Conservation (phyloP, 345 rosid species). For the Dovyalis caffra region DNA sequence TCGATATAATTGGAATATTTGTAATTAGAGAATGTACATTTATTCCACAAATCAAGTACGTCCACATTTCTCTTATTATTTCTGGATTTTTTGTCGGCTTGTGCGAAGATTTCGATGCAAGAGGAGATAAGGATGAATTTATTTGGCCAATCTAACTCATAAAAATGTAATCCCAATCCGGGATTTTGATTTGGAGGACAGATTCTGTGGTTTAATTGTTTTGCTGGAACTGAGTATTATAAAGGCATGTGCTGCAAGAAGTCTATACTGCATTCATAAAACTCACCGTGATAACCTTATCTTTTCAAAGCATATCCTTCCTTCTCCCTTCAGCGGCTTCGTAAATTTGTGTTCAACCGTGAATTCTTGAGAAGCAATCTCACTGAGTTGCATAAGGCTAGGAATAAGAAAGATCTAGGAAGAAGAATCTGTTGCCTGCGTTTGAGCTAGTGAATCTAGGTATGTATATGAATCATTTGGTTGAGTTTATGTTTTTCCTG, state of each 20-base stretch:
- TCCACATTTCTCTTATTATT: background rate
- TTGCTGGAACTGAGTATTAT: conserved; percentile 10
- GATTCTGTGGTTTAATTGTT: conserved; percentile 16
- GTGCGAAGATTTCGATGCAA: background rate
- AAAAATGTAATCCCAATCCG: conserved; percentile 8
- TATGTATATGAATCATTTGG: background rate
- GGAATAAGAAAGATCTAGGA: conserved; percentile 6
- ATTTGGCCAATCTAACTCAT: conserved; percentile 10
- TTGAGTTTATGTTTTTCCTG: background rate
- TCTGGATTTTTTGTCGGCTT: background rate
- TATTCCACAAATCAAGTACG: background rate
- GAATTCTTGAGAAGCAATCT: background rate
- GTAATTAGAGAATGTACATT: background rate
- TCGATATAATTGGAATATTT: background rate
- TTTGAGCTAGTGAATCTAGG: conserved; percentile 6
- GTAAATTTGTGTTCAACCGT: background rate
- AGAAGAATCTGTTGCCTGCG: conserved; percentile 7
- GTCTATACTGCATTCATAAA: background rate
- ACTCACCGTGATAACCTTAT: conserved; percentile 12
- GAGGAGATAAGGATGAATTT: conserved; percentile 11
- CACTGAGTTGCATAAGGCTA: conserved; percentile 7
- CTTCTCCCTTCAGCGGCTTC: background rate
- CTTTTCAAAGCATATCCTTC: background rate
- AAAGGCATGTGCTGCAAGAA: conserved; percentile 5
- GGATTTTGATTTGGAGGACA: conserved; percentile 22